Evolutionary conservation across 1,139 yeast species (phyloP).

Genomic region (Meyerozyma guilliermondii): DNA sequence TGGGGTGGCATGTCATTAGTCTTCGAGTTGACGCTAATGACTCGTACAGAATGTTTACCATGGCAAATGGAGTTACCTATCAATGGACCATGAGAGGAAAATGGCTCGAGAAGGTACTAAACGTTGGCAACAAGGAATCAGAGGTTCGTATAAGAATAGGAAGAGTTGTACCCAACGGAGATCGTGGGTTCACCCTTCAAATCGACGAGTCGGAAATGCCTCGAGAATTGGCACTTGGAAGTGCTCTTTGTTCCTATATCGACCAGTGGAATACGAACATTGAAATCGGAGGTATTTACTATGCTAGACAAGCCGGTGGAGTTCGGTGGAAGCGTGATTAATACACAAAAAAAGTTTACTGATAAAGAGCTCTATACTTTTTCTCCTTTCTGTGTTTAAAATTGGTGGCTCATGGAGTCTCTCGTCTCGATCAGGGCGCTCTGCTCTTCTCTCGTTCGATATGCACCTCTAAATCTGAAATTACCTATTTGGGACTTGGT

Average conservation of each 20-base stretch:
- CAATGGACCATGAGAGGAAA: slow-evolving; percentile 63
- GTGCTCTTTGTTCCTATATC: slow-evolving; percentile 55
- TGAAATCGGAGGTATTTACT: slow-evolving; percentile 59
- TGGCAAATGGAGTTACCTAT: slow-evolving; percentile 54
- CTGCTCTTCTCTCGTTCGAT: neutral
- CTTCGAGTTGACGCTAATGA: slow-evolving; percentile 62
- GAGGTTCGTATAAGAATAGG: slow-evolving; percentile 60
- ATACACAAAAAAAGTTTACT: neutral
- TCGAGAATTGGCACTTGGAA: slow-evolving; percentile 50
- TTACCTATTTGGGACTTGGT: neutral
- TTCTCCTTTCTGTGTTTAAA: too few relatives aligned
- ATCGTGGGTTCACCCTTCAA: slow-evolving; percentile 46
- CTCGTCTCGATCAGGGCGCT: too few relatives aligned
- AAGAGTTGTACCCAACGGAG: slow-evolving; percentile 43
- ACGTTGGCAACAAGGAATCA: slow-evolving; percentile 56
- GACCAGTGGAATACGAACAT: slow-evolving; percentile 64
- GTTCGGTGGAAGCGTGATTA: slow-evolving; percentile 59
- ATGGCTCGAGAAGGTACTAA: slow-evolving; percentile 50
- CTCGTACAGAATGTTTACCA: slow-evolving; percentile 51
- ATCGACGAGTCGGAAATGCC: slow-evolving; percentile 52
- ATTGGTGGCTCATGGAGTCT: too few relatives aligned
- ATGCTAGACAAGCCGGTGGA: slow-evolving; percentile 45
- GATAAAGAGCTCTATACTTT: too few relatives aligned
- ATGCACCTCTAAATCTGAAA: neutral
- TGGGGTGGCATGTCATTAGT: slow-evolving; percentile 60